Conservation (phyloP, 306 rosid species). For the Acmispon strigosus region DNA sequence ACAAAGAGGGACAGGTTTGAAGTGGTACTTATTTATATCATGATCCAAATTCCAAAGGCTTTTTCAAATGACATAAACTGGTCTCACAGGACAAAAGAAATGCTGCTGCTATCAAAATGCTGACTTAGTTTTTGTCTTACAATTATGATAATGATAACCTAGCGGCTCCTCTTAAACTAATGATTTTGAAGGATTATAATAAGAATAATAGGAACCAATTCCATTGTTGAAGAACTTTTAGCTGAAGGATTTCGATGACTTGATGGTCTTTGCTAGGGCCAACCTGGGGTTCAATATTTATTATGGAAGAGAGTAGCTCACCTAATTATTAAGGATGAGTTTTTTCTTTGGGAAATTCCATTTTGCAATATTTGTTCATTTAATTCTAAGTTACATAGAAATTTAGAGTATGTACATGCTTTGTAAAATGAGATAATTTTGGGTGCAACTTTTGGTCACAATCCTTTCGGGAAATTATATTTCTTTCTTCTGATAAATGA, state of each 20-base stretch:
- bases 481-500: too few species aligned
- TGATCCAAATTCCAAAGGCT: neutral
- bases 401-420: too few species aligned
- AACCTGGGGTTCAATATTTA: neutral
- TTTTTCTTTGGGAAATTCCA: too few species aligned
- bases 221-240: neutral
- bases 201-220: neutral
- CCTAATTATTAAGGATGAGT: slow-evolving; percentile 16
- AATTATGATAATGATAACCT: slow-evolving; percentile 15
- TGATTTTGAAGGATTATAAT: neutral
- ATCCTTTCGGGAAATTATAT: too few species aligned
- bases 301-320: slow-evolving; percentile 30
- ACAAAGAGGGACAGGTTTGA: neutral
- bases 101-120: neutral
- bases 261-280: neutral
- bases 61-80: slow-evolving; percentile 14
- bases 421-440: too few species aligned
- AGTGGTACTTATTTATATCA: slow-evolving; percentile 17
- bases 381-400: too few species aligned
- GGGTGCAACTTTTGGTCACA: too few species aligned
- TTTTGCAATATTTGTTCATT: too few species aligned
- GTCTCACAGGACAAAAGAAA: neutral
- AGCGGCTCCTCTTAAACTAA: neutral
- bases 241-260: slow-evolving; percentile 16
- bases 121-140: slow-evolving; percentile 17